These are phyloP conservation scores for Phytopythium vexans DNA, from an alignment of 352 stramenopile genomes.

Conservation along the genomic window DNA sequence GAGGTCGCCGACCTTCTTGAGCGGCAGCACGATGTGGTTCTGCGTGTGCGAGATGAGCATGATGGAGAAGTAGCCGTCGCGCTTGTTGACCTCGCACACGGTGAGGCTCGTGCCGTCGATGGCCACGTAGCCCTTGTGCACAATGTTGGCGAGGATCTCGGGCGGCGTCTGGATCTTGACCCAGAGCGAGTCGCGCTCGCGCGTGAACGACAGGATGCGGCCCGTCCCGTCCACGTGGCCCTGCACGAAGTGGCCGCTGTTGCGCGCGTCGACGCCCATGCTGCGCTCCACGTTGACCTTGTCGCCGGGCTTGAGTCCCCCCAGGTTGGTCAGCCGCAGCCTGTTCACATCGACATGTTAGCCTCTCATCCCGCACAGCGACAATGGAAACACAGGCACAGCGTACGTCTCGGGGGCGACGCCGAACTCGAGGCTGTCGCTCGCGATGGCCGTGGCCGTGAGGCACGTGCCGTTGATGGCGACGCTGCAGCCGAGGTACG, in stretches of 20 bases:
- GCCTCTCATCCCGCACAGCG: background rate
- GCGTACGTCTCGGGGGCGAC: slow-evolving; percentile 93
- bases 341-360: slow-evolving; percentile 13
- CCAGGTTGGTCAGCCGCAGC: slow-evolving; percentile 91
- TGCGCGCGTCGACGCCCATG: slow-evolving; percentile 87
- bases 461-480: slow-evolving; percentile 97
- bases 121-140: slow-evolving; percentile 94
- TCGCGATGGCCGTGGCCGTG: slow-evolving; percentile 92
- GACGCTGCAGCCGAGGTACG: slow-evolving; percentile 94
- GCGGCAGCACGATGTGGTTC: slow-evolving; percentile 95
- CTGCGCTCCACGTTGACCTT: slow-evolving; percentile 94
- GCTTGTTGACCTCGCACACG: slow-evolving; percentile 89
- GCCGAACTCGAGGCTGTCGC: slow-evolving; percentile 88
- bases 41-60: slow-evolving; percentile 99
- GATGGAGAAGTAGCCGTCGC: slow-evolving; percentile 95
- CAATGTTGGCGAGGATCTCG: slow-evolving; percentile 91
- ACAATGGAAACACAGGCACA: background rate
- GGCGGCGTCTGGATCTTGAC: slow-evolving; percentile 86
- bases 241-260: slow-evolving; percentile 98
- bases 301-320: slow-evolving; percentile 72
- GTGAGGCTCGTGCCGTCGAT: slow-evolving; percentile 98
- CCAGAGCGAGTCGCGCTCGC: slow-evolving; percentile 95
- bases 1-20: slow-evolving; percentile 83
- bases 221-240: slow-evolving; percentile 97
- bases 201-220: slow-evolving; percentile 84